Base-by-base conservation (phyloP, 2,329 filamentous ascomycete species). In the Colletotrichum liriopes region DNA sequence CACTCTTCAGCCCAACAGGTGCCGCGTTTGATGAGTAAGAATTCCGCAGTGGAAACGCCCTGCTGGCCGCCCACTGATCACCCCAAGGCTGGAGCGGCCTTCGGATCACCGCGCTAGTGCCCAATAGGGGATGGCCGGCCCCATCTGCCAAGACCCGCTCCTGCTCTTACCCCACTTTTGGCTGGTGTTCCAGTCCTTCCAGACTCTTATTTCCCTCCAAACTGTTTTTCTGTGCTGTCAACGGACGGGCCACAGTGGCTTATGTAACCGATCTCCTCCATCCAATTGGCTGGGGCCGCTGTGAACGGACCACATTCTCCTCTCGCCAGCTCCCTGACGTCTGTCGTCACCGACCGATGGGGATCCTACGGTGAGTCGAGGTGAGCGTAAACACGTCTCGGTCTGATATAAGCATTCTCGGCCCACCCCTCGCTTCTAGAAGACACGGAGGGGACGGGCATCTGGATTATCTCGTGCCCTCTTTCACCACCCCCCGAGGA, bases 161-260 rank as follows among this genome's bases (percentile, higher is more conserved):
- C 3, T 14, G 23, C 23, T 14, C 8, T 3, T n/a, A 45, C 64
- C 16, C 68, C 65, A 68, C 68, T 58, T 58, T 67, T 18, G 23
- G 32, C 52, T 20, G 41, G 23, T 65, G 60, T 47, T 70, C 61
- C 35, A 67, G 58, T 51, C 26, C 65, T 71, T 67, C 51, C 35
- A 67, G 56, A 62, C 56, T 65, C 41, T 12, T 32, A 14, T 26
- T 51, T 56, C 29, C 51, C 56, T 39, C 35, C 6, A 26, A 6
- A 23, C 29, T 43, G 43, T 65, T 54, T n/a, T 54, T 39, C 49
- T 47, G 37, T 23, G 35, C 23, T 43, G 47, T 64, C 61, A 54
- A 20, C 6, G 29, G 29, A 54, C 18, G 12, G 5, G 23, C 16
- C 18, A 52, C 3, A 1, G 7, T 3, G 26, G 45, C 32, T 62